Base-by-base conservation (phyloP, 352 stramenopile species). In the Phytopythium delawarense region DNA sequence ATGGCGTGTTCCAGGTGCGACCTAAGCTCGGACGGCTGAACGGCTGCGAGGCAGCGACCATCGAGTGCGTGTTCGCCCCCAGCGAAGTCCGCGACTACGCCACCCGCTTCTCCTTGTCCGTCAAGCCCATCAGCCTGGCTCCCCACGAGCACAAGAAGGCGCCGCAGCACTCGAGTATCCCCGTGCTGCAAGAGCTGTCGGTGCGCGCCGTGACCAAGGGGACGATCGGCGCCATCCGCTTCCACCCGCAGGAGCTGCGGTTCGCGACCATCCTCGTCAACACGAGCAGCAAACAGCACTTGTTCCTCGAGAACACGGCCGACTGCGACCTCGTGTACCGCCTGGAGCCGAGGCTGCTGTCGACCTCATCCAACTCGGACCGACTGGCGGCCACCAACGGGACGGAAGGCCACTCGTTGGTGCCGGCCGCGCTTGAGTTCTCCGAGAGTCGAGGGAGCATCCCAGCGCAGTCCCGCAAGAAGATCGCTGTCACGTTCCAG, bases 241-340 rank as follows among this genome's bases (percentile, higher is more conserved):
- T 97, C 51, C 78, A 93, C 48, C 90, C 89, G 0, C 63, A 78
- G 20, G 55, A 56, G 0, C 66, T 93, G 6, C 65, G 74, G n/a
- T 92, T 95, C 57, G 87, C 89, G 46, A 91, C 88, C 20, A 88
- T 94, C 45, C 71, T 97, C 25, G 86, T 97, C 7, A 91, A 97
- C 49, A 92, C 84, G 25, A 87, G 63, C 53, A 67, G 78, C 16
- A 86, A 82, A n/a, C 65, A 87, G 62, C 60, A 63, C 0, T 77
- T 97, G 25, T 74, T 63, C 37, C 74, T 97, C 50, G 76, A 85
- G 5, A 97, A 97, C 61, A 68, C 69, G 6, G 84, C 74, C 37
- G 88, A 96, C 62, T 96, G 84, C 53, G 89, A 96, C 50, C 69
- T 93, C 8, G 56, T 75, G 30, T 92, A 70, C 55, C 75, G 68